Conservation (phyloP, 495 filamentous ascomycete species). For the Apodospora peruviana region DNA sequence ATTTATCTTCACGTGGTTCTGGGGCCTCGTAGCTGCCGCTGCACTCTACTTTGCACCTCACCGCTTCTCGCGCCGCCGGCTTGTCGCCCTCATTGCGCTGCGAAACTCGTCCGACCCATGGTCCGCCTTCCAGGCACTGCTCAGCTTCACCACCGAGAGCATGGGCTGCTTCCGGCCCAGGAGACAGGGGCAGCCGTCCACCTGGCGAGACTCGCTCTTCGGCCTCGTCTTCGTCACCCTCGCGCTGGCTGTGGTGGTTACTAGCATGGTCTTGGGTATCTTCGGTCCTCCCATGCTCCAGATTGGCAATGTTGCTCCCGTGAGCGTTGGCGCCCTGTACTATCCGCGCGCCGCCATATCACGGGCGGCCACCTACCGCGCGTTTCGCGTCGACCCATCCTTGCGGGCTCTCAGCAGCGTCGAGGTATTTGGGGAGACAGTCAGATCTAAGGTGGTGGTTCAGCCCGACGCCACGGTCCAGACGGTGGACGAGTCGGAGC, state of each 20-base stretch:
- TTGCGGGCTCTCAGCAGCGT: conserved; percentile 4
- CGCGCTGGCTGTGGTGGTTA: not conserved
- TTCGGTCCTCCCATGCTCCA: not conserved
- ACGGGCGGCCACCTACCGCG: not conserved
- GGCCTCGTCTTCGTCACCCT: conserved; percentile 1
- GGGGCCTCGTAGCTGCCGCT: conserved; percentile 6
- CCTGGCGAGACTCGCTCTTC: conserved; percentile 3
- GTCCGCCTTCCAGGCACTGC: conserved; percentile 2
- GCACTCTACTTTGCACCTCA: conserved; percentile 4
- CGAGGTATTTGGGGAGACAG: not conserved
- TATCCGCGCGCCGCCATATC: not conserved
- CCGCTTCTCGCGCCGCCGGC: conserved; percentile 7
- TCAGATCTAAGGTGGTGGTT: not conserved
- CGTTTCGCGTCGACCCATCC: not conserved
- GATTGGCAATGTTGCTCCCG: conserved; percentile 5
- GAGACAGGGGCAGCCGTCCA: not conserved
- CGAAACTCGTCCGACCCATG: not conserved
- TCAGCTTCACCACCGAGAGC: conserved; percentile 3
- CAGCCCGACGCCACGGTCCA: not conserved
- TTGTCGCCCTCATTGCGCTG: conserved; percentile 6
- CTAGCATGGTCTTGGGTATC: conserved; percentile 2
- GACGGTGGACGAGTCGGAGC: not conserved
- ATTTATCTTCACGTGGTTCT: conserved; percentile 7
- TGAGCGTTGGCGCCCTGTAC: not conserved
- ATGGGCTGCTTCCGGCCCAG: conserved; percentile 4